These are phyloP conservation scores for Teratosphaeria zuluensis DNA, from an alignment of 2,329 filamentous ascomycete genomes.

Conservation along the genomic window DNA sequence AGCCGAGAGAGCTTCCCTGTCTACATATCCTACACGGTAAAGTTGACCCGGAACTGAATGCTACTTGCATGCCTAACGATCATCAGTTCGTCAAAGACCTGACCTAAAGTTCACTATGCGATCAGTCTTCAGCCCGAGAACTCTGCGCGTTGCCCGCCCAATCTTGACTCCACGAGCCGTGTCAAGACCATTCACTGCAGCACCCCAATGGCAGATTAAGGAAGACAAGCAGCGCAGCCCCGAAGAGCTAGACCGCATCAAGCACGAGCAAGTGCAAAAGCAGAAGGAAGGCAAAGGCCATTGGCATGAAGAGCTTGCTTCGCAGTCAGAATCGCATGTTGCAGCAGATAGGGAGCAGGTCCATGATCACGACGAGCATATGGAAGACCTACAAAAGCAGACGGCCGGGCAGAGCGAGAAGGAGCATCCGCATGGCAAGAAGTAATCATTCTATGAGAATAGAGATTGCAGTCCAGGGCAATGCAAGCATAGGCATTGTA, in stretches of 20 bases:
- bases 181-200: slow-evolving; percentile 18
- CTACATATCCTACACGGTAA: background rate
- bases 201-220: slow-evolving; percentile 27
- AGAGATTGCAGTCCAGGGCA: background rate
- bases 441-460: background rate
- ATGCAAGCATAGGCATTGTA: background rate
- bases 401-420: slow-evolving; percentile 32
- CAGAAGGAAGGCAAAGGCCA: slow-evolving; percentile 33
- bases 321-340: slow-evolving; percentile 30
- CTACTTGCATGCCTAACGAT: background rate
- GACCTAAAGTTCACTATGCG: background rate
- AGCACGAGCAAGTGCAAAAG: slow-evolving; percentile 36
- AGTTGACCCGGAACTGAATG: background rate
- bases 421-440: slow-evolving; percentile 22
- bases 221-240: slow-evolving; percentile 30
- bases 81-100: background rate
- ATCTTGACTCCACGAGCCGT: background rate
- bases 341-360: slow-evolving; percentile 35
- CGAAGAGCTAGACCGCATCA: slow-evolving; percentile 33
- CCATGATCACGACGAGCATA: slow-evolving; percentile 33
- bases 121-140: background rate
- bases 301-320: slow-evolving; percentile 36
- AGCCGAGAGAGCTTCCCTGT: background rate
- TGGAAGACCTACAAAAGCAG: slow-evolving; percentile 36
- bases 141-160: background rate